phyloP scores from a whole-genome alignment of 2,329 filamentous ascomycete genomes.

The Xylariaceae sp. region DNA sequence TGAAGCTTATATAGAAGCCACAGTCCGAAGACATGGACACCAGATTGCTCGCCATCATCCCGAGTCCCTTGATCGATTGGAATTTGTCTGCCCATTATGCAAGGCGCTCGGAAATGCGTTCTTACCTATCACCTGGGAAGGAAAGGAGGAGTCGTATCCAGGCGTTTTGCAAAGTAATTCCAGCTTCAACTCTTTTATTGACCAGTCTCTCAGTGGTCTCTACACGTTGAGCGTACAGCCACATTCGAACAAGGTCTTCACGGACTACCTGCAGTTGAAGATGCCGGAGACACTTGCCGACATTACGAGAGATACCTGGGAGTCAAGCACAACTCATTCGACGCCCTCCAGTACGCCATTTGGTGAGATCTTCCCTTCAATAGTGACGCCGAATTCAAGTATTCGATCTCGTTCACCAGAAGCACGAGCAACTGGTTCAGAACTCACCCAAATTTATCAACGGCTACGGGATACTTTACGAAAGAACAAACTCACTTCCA shows the following conservation, averaged over 20 bases:
- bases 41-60: constrained; percentile 95
- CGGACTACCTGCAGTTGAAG: constrained; percentile 35
- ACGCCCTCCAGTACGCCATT: constrained; percentile 38
- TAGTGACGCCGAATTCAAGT: constrained; percentile 35
- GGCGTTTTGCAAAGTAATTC: constrained; percentile 58
- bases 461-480: constrained; percentile 54
- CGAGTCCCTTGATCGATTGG: constrained; percentile 69
- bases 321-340: constrained; percentile 30
- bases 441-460: constrained; percentile 57
- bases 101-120: constrained; percentile 96
- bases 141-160: constrained; percentile 77
- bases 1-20: constrained; percentile 82
- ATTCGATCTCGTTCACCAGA: constrained; percentile 33
- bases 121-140: constrained; percentile 91
- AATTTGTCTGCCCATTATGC: constrained; percentile 94
- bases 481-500: constrained; percentile 44
- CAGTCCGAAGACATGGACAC: constrained; percentile 74
- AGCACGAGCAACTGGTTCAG: constrained; percentile 38
- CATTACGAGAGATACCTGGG: constrained; percentile 38
- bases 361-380: constrained; percentile 38
- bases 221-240: constrained; percentile 23
- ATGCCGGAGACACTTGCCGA: constrained; percentile 40
- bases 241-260: constrained; percentile 35
- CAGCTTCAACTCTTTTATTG: constrained; percentile 65
- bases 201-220: constrained; percentile 45